Base-by-base conservation (phyloP, 768 basidiomycete genomes). In the Boletus insuetus region DNA sequence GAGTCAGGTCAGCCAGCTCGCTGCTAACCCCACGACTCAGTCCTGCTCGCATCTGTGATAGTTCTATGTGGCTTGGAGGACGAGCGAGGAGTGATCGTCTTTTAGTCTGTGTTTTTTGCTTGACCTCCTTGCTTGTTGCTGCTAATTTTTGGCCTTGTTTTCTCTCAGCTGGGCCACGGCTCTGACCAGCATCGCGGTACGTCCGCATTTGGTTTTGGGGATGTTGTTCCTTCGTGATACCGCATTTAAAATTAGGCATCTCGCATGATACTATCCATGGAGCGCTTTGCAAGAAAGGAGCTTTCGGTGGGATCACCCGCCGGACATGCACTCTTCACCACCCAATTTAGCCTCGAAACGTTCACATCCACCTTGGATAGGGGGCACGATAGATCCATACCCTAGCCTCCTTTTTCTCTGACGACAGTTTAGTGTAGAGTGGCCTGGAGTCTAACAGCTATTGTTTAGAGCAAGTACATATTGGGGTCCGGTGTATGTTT, bases 201-300 rank as follows among this genome's bases (percentile, higher is more conserved):
- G 55, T 17, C 13, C 37, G 1, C 24, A 6, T 44, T 37, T 16
- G 6, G 3, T 51, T 49, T 37, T 5, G 3, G 24, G 38, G 10
- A 22, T 31, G 26, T 8, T 8, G 29, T 31, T 43, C 11, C n/a
- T 17, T 42, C 26, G 17, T 46, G 22, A 41, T 24, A 24, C 39
- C 26, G 3, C 12, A 17, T 39, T 20, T 34, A n/a, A n/a, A 29
- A 29, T 9, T 29, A 69, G 67, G 69, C 59, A 4, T 61, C 64
- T 46, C 52, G 46, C 24, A 39, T 68, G 51, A 58, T 69, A 37
- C n/a, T 62, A 12, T 55, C 58, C 37, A 20, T 52, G 61, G 64
- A 64, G 31, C 43, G 55, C 19, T 56, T 70, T n/a, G 53, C 57
- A 24, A 54, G 53, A 38, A 44, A 13, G 17, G 42, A 54, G 17